Conservation (phyloP, 2,329 filamentous ascomycete species). For the Arthrobotrys entomopaga region DNA sequence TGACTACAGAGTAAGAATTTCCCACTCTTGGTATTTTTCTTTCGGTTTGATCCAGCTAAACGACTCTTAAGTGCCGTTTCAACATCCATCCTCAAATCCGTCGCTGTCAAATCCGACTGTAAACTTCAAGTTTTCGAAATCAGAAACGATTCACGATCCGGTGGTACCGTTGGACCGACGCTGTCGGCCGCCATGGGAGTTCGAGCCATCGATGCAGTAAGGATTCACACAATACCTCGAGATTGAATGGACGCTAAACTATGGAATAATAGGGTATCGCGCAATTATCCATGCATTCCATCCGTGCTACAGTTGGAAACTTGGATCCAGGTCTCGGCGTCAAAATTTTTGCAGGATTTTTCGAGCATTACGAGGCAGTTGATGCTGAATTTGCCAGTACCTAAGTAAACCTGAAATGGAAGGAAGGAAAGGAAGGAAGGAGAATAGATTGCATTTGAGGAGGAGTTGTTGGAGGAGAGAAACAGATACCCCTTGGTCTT, state of each 20-base stretch:
- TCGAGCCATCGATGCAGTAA: constrained; percentile 77
- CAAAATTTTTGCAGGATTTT: constrained; percentile 86
- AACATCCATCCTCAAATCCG: constrained; percentile 79
- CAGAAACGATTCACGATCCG: constrained; percentile 86
- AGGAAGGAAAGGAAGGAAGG: constrained; percentile 57
- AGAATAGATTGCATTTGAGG: constrained; percentile 10
- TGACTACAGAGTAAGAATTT: constrained; percentile 80
- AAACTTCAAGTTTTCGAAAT: constrained; percentile 92
- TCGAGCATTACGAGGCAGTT: constrained; percentile 85
- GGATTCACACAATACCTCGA: background rate
- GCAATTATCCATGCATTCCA: constrained; percentile 92
- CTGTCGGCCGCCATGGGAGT: constrained; percentile 83
- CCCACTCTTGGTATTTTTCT: background rate
- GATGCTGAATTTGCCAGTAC: constrained; percentile 75
- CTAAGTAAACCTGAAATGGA: constrained; percentile 54
- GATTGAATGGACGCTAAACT: background rate
- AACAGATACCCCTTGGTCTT: constrained; percentile 30
- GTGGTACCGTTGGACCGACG: constrained; percentile 95
- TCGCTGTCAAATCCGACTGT: constrained; percentile 77
- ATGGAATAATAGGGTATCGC: constrained; percentile 71
- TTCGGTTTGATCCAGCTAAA: too few species aligned
- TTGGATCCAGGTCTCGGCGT: constrained; percentile 89
- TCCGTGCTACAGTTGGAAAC: constrained; percentile 85
- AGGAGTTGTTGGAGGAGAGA: constrained; percentile 15
- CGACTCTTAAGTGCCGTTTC: constrained; percentile 70